phyloP scores from a whole-genome alignment of 345 rosid genomes.

The Chamaenerion angustifolium region DNA sequence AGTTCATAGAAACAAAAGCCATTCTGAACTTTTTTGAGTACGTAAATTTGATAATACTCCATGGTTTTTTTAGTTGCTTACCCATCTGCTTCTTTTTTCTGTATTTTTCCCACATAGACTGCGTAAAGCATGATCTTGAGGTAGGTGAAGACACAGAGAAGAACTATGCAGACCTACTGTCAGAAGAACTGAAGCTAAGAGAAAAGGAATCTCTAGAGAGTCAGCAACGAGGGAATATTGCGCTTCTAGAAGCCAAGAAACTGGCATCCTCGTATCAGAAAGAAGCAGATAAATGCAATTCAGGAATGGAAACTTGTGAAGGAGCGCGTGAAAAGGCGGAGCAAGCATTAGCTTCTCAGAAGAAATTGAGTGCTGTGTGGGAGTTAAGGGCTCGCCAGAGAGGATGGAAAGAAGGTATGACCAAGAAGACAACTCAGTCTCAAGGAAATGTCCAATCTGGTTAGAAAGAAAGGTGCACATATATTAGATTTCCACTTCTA shows the following conservation, averaged over 20 bases:
- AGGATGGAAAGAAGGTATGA: conserved; percentile 70
- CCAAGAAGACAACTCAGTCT: conserved; percentile 22
- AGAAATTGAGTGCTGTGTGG: conserved; percentile 64
- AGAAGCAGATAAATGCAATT: conserved; percentile 95
- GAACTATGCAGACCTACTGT: conserved; percentile 62
- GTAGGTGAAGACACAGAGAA: conserved; percentile 72
- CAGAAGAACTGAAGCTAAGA: conserved; percentile 70
- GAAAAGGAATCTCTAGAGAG: conserved; percentile 71
- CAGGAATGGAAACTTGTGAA: conserved; percentile 97
- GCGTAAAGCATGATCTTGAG: conserved; percentile 74
- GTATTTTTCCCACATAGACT: conserved; percentile 27
- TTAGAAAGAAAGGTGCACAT: conserved; percentile 8
- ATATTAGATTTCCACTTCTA: too few species aligned
- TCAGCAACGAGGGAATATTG: conserved; percentile 58
- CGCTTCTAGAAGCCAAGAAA: conserved; percentile 92
- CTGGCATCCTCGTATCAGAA: conserved; percentile 79
- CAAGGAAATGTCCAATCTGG: conserved; percentile 38
- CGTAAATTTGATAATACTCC: too few species aligned
- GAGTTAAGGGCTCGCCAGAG: conserved; percentile 70
- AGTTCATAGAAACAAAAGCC: too few species aligned
- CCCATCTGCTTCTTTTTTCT: not conserved
- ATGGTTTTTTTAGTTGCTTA: too few species aligned
- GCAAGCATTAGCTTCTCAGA: conserved; percentile 51
- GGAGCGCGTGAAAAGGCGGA: conserved; percentile 88
- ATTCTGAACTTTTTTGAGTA: too few species aligned